Base-by-base conservation (phyloP, 208 protist species). In the Trypanosoma melophagium region DNA sequence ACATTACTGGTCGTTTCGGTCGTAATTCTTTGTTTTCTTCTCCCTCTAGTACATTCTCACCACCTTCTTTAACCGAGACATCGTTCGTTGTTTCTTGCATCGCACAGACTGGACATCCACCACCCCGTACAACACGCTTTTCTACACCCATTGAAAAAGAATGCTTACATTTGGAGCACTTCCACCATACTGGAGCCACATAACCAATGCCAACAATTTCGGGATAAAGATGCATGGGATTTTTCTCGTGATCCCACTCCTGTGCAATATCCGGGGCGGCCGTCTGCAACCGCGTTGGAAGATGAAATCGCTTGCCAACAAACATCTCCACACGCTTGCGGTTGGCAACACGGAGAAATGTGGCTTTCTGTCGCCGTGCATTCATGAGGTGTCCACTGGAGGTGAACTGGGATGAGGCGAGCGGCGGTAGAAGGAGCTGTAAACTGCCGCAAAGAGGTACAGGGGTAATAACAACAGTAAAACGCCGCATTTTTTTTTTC, bases 191-290 rank as follows among this genome's bases (percentile, higher is more conserved):
- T 10, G 83, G 80, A 22, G 76, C 31, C 76, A 94, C 74, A 65
- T 91, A 80, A 17, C 87, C 89, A 57, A 93, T 87, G 55, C 88
- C 79, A 13, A 97, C 72, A 44, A 97, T 92, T 17, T 92, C 86
- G 1, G 92, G 92, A 53, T 93, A 97, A 21, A 94, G 63, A 47
- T 94, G 80, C 69, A 82, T 72, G 12, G 87, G 87, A 61, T 97
- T 97, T 42, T 71, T 69, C 22, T 90, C 86, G 64, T 93, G 79
- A 67, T 95, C 79, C 89, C 92, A 97, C 77, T 97, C 89, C n/a
- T 54, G 57, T 2, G 92, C 92, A 35, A 95, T 84, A n/a, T 93
- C 86, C 31, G 92, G 89, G 25, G 89, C 89, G 14, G 92, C 86
- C 7, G 80, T 90, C n/a, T 76, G 80, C 21, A 97, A 81, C 1